These are phyloP conservation scores for Boletus subluridellus DNA, from an alignment of 1,284 basidiomycete genomes.

Conservation along the genomic window DNA sequence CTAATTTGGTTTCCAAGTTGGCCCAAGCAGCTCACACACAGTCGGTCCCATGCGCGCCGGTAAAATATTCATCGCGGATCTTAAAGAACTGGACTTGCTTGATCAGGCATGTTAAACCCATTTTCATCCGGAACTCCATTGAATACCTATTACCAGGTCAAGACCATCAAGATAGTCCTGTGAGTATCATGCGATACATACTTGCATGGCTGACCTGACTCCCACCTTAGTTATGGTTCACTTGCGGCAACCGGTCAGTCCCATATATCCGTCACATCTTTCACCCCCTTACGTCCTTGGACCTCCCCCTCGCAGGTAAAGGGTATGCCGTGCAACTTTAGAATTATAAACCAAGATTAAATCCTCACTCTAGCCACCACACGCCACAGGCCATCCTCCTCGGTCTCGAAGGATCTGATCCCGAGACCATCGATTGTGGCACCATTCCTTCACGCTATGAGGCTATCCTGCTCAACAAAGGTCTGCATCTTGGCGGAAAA, in stretches of 20 bases:
- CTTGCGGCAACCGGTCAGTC: conserved; percentile 69
- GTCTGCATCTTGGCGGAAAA: conserved; percentile 67
- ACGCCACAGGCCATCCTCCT: conserved; percentile 92
- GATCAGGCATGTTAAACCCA: conserved; percentile 50
- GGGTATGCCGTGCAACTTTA: conserved; percentile 47
- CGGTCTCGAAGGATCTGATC: conserved; percentile 84
- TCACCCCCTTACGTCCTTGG: conserved; percentile 24
- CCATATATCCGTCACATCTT: not conserved
- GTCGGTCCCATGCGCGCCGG: conserved; percentile 93
- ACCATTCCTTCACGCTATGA: conserved; percentile 73
- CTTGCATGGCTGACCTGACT: not conserved
- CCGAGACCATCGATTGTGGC: conserved; percentile 82
- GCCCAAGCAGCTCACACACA: conserved; percentile 64
- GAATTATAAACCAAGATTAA: conserved; percentile 4
- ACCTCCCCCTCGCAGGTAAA: conserved; percentile 56
- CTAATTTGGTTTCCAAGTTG: conserved; percentile 36
- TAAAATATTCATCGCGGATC: conserved; percentile 80
- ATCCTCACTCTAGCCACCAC: conserved; percentile 65
- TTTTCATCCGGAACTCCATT: not conserved
- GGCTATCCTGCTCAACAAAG: conserved; percentile 63
- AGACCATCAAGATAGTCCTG: conserved; percentile 82
- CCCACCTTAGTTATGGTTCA: conserved; percentile 60
- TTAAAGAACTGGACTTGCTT: conserved; percentile 67
- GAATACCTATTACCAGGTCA: conserved; percentile 46
- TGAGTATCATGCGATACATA: conserved; percentile 38